Conservation (phyloP, 345 rosid species). For the Eucalyptus rudis region DNA sequence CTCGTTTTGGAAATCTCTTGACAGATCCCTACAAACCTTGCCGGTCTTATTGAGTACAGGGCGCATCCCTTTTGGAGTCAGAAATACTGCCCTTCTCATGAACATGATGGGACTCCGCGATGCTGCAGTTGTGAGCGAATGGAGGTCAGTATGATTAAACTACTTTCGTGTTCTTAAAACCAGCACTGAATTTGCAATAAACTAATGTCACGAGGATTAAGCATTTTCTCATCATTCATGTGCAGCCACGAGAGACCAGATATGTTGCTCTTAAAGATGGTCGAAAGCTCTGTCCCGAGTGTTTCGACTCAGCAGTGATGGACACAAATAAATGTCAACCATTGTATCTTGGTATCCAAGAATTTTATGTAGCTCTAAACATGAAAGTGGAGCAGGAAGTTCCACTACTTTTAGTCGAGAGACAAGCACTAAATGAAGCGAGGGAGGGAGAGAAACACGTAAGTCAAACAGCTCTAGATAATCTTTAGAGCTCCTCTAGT, state of each 20-base stretch:
- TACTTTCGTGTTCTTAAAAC: neutral
- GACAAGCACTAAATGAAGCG: slow-evolving; percentile 91
- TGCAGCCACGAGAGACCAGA: slow-evolving; percentile 60
- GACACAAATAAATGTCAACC: slow-evolving; percentile 84
- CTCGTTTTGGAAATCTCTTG: neutral
- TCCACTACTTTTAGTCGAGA: slow-evolving; percentile 93
- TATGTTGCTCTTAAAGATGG: slow-evolving; percentile 80
- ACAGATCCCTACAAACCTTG: slow-evolving; percentile 86
- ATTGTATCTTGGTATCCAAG: slow-evolving; percentile 62
- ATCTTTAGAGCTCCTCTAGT: neutral
- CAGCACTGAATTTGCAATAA: neutral
- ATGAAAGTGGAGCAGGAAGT: slow-evolving; percentile 89
- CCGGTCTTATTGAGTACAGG: slow-evolving; percentile 90
- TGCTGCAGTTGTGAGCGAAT: slow-evolving; percentile 99
- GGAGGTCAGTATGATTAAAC: slow-evolving; percentile 45
- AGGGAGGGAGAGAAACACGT: slow-evolving; percentile 91
- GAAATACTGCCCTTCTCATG: slow-evolving; percentile 96
- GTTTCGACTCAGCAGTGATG: slow-evolving; percentile 90
- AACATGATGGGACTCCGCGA: slow-evolving; percentile 77
- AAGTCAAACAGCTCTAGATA: slow-evolving; percentile 9
- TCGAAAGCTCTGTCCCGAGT: slow-evolving; percentile 84
- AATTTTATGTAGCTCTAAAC: slow-evolving; percentile 66
- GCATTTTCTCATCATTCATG: neutral
- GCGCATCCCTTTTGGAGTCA: slow-evolving; percentile 98
- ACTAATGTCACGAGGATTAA: neutral